phyloP scores from a whole-genome alignment of 495 filamentous ascomycete genomes.

The Podospora australis region DNA sequence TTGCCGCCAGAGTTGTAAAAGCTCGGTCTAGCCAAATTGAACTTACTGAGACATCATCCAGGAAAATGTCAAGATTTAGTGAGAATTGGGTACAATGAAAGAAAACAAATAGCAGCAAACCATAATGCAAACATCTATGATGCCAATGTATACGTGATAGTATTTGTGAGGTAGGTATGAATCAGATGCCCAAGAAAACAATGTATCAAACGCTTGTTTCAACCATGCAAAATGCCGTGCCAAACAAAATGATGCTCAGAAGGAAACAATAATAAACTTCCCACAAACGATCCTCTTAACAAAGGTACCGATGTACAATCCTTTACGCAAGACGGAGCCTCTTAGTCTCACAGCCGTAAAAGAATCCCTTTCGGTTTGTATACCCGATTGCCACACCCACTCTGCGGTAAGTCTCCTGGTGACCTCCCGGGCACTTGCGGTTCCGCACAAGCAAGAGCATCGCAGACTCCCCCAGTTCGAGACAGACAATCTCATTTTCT shows the following conservation, averaged over 20 bases:
- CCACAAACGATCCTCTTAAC: too few species aligned
- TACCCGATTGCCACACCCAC: conserved; percentile 25
- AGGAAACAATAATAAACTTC: not conserved
- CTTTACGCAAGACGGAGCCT: conserved; percentile 14
- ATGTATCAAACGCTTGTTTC: not conserved
- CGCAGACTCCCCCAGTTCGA: conserved; percentile 27
- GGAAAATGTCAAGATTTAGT: too few species aligned
- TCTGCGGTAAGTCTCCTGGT: conserved; percentile 12
- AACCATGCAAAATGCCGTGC: not conserved
- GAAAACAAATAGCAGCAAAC: too few species aligned
- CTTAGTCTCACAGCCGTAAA: conserved; percentile 23
- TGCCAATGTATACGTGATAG: not conserved
- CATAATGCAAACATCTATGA: too few species aligned
- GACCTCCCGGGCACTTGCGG: not conserved
- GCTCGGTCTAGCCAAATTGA: too few species aligned
- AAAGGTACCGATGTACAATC: not conserved
- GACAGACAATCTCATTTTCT: conserved; percentile 23
- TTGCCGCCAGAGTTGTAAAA: too few species aligned
- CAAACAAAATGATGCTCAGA: not conserved
- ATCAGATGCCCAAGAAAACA: not conserved
- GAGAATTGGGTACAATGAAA: too few species aligned
- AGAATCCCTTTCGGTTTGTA: conserved; percentile 21
- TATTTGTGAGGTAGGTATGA: not conserved
- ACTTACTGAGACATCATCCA: too few species aligned
- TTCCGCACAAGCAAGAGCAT: conserved; percentile 23